Conservation (phyloP, 2,329 filamentous ascomycete species). For the Cryphonectria radicalis region DNA sequence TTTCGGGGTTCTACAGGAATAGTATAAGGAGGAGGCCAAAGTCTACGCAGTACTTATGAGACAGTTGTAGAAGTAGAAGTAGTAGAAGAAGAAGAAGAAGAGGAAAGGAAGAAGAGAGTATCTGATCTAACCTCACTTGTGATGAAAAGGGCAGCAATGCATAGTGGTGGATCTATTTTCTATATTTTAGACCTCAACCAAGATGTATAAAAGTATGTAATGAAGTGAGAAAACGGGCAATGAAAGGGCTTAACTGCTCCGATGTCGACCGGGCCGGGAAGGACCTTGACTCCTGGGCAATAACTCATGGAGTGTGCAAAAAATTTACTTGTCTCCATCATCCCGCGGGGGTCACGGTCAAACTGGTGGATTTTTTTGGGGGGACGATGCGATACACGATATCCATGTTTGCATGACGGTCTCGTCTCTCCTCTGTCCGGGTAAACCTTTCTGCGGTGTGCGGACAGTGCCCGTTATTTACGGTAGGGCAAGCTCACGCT, state of each 20-base stretch:
- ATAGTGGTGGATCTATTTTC: slow-evolving; percentile 13
- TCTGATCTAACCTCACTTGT: slow-evolving; percentile 18
- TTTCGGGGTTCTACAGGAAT: background rate
- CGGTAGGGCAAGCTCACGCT: too few species aligned
- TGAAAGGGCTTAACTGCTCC: slow-evolving; percentile 17
- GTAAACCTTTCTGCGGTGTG: background rate
- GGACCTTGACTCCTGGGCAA: background rate
- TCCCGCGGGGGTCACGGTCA: slow-evolving; percentile 24
- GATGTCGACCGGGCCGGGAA: slow-evolving; percentile 25
- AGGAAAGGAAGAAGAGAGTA: background rate
- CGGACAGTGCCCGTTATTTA: background rate
- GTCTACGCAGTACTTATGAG: background rate
- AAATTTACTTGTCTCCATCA: slow-evolving; percentile 22
- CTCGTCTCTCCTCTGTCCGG: background rate
- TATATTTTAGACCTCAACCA: background rate
- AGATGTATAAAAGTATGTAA: background rate
- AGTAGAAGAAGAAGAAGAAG: too few species aligned
- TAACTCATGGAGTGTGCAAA: slow-evolving; percentile 2
- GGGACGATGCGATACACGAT: slow-evolving; percentile 9
- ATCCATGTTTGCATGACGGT: background rate
- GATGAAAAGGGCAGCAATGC: background rate
- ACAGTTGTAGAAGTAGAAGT: background rate
- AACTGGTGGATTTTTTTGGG: slow-evolving; percentile 20
- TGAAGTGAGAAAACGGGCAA: background rate
- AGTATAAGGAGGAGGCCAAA: background rate